Conservation (phyloP, 164 flowering plant species). For the Aristolochia contorta region DNA sequence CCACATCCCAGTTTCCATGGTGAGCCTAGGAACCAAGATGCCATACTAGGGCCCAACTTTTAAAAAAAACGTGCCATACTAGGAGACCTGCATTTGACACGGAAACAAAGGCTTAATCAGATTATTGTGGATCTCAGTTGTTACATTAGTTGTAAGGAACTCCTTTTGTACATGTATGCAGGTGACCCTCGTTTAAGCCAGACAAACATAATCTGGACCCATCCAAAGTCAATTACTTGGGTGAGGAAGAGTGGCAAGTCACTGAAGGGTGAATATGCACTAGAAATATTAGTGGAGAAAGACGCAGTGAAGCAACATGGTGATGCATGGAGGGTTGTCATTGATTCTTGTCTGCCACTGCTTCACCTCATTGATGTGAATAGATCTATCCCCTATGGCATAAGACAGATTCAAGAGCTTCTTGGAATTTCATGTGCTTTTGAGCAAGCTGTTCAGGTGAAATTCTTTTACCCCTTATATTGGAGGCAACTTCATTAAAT, state of each 20-base stretch:
- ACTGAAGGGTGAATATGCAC: constrained; percentile 62
- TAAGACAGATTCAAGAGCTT: constrained; percentile 77
- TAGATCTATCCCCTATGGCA: constrained; percentile 76
- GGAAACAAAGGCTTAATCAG: too few relatives aligned
- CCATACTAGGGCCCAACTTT: too few relatives aligned
- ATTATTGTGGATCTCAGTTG: not conserved
- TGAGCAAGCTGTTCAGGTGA: constrained; percentile 91
- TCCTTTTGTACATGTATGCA: constrained; percentile 12
- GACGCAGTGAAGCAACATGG: constrained; percentile 50
- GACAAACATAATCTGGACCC: constrained; percentile 63
- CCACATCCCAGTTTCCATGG: too few relatives aligned
- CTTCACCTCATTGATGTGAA: constrained; percentile 68
- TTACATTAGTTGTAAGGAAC: not conserved
- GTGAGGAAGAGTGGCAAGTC: constrained; percentile 32
- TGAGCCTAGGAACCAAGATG: too few relatives aligned
- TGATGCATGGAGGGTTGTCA: constrained; percentile 81
- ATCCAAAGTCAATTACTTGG: constrained; percentile 57
- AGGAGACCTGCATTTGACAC: too few relatives aligned
- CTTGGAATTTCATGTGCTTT: constrained; percentile 90
- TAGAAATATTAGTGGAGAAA: constrained; percentile 71
- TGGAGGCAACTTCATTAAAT: too few relatives aligned
- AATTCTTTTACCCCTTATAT: not conserved
- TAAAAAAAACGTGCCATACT: too few relatives aligned
- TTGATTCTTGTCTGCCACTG: constrained; percentile 92
- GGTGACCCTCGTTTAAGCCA: constrained; percentile 66